Evolutionary conservation across 768 basidiomycete species (phyloP).

Genomic region (Gloeopeniophorella convolvens): DNA sequence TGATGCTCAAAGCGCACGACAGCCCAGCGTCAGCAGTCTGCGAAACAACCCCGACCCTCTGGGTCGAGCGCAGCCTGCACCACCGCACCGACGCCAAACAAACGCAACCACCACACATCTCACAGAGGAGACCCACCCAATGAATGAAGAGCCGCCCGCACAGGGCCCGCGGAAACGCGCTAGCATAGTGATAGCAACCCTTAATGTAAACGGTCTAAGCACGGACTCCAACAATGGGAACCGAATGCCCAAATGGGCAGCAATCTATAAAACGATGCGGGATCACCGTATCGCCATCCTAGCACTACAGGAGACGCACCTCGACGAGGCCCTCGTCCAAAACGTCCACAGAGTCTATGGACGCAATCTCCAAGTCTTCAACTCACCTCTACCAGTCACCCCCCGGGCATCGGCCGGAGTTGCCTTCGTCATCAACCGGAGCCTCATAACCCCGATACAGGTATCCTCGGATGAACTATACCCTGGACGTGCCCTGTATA

Average conservation of each 20-base stretch:
- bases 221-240: neutral
- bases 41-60: too few species aligned
- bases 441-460: neutral
- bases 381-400: neutral
- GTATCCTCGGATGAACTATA: neutral
- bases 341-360: neutral
- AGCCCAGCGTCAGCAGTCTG: too few species aligned
- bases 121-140: too few species aligned
- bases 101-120: too few species aligned
- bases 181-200: neutral
- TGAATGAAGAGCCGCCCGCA: too few species aligned
- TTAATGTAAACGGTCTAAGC: neutral
- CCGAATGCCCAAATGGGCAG: conserved; percentile 19
- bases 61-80: too few species aligned
- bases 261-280: conserved; percentile 13
- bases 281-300: conserved; percentile 5
- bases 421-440: neutral
- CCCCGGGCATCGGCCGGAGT: neutral
- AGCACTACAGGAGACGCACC: neutral
- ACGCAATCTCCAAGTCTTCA: neutral
- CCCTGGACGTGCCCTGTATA: neutral
- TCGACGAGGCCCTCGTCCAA: neutral
- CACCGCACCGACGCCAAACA: too few species aligned
- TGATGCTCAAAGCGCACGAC: too few species aligned
- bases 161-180: neutral